phyloP scores from a whole-genome alignment of 2,329 filamentous ascomycete genomes.

The Cladosporium phlei region DNA sequence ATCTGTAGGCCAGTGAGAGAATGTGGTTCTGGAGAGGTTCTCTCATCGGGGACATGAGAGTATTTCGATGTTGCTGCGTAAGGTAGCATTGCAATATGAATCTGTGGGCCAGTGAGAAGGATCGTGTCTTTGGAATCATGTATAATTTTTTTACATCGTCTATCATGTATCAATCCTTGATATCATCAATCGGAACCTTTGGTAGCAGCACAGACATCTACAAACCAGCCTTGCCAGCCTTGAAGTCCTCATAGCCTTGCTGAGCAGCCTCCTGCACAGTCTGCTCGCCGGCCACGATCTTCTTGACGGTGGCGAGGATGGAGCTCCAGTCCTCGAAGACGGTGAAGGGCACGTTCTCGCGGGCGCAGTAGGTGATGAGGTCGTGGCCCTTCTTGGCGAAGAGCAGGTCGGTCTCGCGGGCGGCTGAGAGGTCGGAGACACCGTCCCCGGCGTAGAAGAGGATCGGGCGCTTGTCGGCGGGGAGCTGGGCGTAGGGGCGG shows the following conservation, averaged over 20 bases:
- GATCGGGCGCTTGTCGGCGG: slow-evolving; percentile 63
- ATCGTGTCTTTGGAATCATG: neutral
- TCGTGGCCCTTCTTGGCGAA: slow-evolving; percentile 92
- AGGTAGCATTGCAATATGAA: too few relatives aligned
- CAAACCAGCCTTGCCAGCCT: slow-evolving; percentile 40
- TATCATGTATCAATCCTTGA: too few relatives aligned
- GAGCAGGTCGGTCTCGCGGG: slow-evolving; percentile 84
- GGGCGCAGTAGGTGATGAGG: slow-evolving; percentile 80
- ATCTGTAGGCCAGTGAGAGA: too few relatives aligned
- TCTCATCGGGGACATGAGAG: too few relatives aligned
- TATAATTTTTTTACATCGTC: neutral
- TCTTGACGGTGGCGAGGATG: slow-evolving; percentile 70
- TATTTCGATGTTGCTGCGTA: too few relatives aligned
- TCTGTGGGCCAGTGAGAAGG: too few relatives aligned
- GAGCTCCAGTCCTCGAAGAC: slow-evolving; percentile 79
- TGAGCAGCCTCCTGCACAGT: slow-evolving; percentile 66
- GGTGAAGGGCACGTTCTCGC: slow-evolving; percentile 79
- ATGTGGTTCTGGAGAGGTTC: too few relatives aligned
- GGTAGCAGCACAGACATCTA: too few relatives aligned
- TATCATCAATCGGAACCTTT: too few relatives aligned
- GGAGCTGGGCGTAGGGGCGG: slow-evolving; percentile 73
- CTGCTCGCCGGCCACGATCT: slow-evolving; percentile 68
- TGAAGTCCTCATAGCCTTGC: slow-evolving; percentile 45
- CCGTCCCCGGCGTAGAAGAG: slow-evolving; percentile 96
- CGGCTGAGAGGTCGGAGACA: slow-evolving; percentile 86